Conservation (phyloP, 192 early-diverging fungal genomes). For the Funneliformis mosseae region DNA sequence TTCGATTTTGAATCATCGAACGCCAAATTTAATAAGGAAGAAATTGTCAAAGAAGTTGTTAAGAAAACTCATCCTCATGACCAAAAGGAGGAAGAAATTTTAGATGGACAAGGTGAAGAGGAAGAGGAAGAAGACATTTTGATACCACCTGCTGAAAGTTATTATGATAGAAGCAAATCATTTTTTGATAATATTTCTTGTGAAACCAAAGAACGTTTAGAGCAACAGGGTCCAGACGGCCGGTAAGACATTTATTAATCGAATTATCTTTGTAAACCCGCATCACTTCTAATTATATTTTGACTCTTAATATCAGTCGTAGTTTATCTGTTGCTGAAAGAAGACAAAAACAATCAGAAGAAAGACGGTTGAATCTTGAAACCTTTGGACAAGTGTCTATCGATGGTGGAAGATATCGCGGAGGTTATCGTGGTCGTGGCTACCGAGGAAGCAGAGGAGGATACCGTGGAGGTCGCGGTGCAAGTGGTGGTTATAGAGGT, state of each 20-base stretch:
- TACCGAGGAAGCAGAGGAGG: constrained; percentile 47
- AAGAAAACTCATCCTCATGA: constrained; percentile 50
- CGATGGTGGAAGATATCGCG: constrained; percentile 66
- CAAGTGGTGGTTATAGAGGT: constrained; percentile 53
- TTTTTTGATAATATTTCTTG: constrained; percentile 99
- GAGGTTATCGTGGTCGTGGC: constrained; percentile 58
- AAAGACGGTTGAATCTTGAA: constrained; percentile 90
- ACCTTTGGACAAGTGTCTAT: constrained; percentile 92
- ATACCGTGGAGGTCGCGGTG: constrained; percentile 50
- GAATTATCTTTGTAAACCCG: neutral
- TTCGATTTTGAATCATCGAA: constrained; percentile 98
- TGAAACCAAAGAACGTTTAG: constrained; percentile 86
- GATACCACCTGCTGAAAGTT: constrained; percentile 54
- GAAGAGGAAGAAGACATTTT: constrained; percentile 60
- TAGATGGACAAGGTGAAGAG: constrained; percentile 41
- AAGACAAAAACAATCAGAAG: constrained; percentile 78
- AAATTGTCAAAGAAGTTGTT: constrained; percentile 74
- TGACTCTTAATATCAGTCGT: neutral
- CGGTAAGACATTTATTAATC: constrained; percentile 43
- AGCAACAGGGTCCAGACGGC: constrained; percentile 52
- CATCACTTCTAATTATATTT: neutral
- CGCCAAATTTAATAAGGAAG: constrained; percentile 91
- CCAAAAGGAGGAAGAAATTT: constrained; percentile 34
- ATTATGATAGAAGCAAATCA: constrained; percentile 78
- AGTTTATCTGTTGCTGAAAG: constrained; percentile 64